A percentile compares a stretch with the other conserved stretches of the same genome.
These are phyloP conservation scores for Lanmaoa pseudosensibilis DNA, from an alignment of 768 basidiomycete species.

Conservation along the genomic window DNA sequence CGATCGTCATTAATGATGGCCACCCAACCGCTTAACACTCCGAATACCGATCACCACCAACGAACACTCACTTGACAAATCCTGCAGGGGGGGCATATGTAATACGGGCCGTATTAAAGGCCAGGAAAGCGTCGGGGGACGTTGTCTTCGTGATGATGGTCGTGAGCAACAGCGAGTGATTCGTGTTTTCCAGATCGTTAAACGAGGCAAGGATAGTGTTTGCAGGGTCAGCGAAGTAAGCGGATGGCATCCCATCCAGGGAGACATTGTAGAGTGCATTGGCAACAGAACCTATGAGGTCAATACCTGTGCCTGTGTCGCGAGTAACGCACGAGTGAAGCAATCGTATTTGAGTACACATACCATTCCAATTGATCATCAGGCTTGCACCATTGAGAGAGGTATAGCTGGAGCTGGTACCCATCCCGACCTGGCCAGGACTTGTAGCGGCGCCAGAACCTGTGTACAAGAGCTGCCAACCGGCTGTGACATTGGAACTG, in stretches of 20 bases:
- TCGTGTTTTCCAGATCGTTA: constrained; percentile 43
- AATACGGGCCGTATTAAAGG: constrained; percentile 59
- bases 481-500: constrained; percentile 47
- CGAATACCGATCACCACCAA: constrained; percentile 6
- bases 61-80: constrained; percentile 35
- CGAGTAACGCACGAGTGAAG: constrained; percentile 3
- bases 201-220: constrained; percentile 51
- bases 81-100: constrained; percentile 37
- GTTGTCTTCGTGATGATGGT: constrained; percentile 39
- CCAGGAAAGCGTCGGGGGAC: constrained; percentile 41
- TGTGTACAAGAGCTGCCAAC: constrained; percentile 70
- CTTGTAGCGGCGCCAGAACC: constrained; percentile 46
- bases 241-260: constrained; percentile 48
- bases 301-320: constrained; percentile 60
- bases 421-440: constrained; percentile 48
- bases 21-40: background rate
- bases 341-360: constrained; percentile 21
- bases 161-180: constrained; percentile 58
- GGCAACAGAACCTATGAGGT: constrained; percentile 53
- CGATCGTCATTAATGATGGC: constrained; percentile 23
- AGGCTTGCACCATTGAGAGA: constrained; percentile 56
- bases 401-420: constrained; percentile 65
- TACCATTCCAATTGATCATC: constrained; percentile 62
- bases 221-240: constrained; percentile 25
- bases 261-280: constrained; percentile 46